These are phyloP conservation scores for Colletotrichum trifolii DNA, from an alignment of 2,329 filamentous ascomycete species.

Conservation along the genomic window DNA sequence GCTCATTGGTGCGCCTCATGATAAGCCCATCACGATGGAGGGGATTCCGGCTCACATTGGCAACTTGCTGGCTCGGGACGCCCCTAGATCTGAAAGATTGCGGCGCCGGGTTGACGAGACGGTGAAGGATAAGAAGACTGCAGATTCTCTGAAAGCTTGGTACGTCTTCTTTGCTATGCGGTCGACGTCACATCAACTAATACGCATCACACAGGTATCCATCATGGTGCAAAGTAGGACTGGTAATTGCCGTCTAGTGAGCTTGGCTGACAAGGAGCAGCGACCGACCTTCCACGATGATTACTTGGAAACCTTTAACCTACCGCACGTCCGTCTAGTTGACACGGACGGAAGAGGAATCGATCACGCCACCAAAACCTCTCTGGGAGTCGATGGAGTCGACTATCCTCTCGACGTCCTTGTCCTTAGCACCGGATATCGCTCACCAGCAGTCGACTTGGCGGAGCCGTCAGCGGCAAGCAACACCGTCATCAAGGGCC, in stretches of 20 bases:
- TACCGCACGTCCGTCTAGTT: slow-evolving; percentile 66
- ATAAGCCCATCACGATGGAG: slow-evolving; percentile 35
- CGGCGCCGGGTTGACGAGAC: slow-evolving; percentile 58
- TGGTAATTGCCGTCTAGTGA: too few relatives aligned
- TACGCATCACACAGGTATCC: slow-evolving; percentile 40
- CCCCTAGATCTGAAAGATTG: slow-evolving; percentile 53
- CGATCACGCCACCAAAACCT: slow-evolving; percentile 54
- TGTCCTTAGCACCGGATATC: slow-evolving; percentile 52
- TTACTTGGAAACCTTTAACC: slow-evolving; percentile 70
- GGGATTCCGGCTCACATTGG: slow-evolving; percentile 47
- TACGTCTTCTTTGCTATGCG: slow-evolving; percentile 48
- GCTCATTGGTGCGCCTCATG: slow-evolving; percentile 45
- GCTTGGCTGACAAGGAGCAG: slow-evolving; percentile 1
- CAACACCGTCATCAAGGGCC: slow-evolving; percentile 51
- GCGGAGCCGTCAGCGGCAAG: slow-evolving; percentile 39
- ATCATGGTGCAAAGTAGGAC: slow-evolving; percentile 64
- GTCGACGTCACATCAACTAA: too few relatives aligned
- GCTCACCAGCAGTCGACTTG: slow-evolving; percentile 45
- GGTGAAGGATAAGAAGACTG: slow-evolving; percentile 64
- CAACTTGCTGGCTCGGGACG: slow-evolving; percentile 53
- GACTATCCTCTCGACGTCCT: slow-evolving; percentile 59
- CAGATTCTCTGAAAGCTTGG: slow-evolving; percentile 66
- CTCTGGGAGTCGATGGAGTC: slow-evolving; percentile 58
- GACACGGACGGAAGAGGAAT: slow-evolving; percentile 68
- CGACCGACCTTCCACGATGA: slow-evolving; percentile 71